phyloP scores from a whole-genome alignment of 2,329 filamentous ascomycete species.

The Cyphellophora attinorum region DNA sequence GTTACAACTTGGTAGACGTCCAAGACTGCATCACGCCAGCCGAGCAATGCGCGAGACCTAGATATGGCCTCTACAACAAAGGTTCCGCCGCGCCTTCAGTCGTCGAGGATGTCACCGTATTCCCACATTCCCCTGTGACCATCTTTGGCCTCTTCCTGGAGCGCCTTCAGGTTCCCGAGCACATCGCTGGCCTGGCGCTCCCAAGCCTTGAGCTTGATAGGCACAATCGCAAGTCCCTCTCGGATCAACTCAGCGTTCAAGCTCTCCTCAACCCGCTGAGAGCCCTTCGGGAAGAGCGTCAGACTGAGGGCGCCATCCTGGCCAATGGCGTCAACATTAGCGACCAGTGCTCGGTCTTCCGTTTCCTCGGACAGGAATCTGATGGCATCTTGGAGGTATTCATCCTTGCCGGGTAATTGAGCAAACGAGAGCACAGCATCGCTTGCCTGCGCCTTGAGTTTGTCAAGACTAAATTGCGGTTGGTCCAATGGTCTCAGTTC shows the following conservation, averaged over 20 bases:
- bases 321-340: constrained; percentile 73
- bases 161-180: constrained; percentile 60
- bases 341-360: constrained; percentile 69
- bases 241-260: constrained; percentile 81
- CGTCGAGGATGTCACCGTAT: constrained; percentile 92
- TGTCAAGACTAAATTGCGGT: constrained; percentile 67
- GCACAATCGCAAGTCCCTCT: constrained; percentile 82
- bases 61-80: no score
- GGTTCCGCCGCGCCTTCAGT: constrained; percentile 51
- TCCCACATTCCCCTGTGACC: constrained; percentile 89
- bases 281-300: constrained; percentile 65
- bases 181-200: constrained; percentile 68
- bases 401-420: constrained; percentile 70
- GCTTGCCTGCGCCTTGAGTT: constrained; percentile 75
- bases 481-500: constrained; percentile 72
- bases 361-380: constrained; percentile 66
- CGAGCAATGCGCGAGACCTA: no score
- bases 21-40: no score
- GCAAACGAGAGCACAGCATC: constrained; percentile 83
- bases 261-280: constrained; percentile 60
- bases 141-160: constrained; percentile 69
- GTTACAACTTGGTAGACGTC: no score
- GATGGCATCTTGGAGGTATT: constrained; percentile 77
- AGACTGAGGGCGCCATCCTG: constrained; percentile 77
- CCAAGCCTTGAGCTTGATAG: constrained; percentile 83